A percentile compares a stretch with the other conserved stretches of the same genome.
phyloP scores from a whole-genome alignment of 2,329 filamentous ascomycete species.

The Zopfia rhizophila region DNA sequence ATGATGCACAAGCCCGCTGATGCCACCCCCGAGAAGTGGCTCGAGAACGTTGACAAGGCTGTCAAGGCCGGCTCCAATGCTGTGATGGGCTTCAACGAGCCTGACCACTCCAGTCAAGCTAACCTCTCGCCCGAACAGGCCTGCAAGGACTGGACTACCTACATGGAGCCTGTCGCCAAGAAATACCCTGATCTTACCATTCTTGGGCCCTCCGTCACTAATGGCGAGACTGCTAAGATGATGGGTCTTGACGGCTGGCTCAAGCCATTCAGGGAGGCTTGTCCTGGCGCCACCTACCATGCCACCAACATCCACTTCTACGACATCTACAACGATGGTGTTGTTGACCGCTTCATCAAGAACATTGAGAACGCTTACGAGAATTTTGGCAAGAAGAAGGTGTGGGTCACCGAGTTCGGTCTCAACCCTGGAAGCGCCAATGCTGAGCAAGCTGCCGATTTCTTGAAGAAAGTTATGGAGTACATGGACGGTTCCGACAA shows the following conservation, averaged over 20 bases:
- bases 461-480: conserved; percentile 46
- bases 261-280: conserved; percentile 40
- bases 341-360: conserved; percentile 47
- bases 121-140: conserved; percentile 45
- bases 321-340: conserved; percentile 39
- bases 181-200: conserved; percentile 44
- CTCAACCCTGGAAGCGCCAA: conserved; percentile 42
- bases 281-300: conserved; percentile 47
- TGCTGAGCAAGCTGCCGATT: conserved; percentile 39
- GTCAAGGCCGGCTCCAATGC: conserved; percentile 44
- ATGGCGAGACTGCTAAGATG: conserved; percentile 24
- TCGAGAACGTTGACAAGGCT: conserved; percentile 54
- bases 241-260: conserved; percentile 49
- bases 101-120: conserved; percentile 44
- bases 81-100: conserved; percentile 55
- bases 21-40: conserved; percentile 35
- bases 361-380: conserved; percentile 51
- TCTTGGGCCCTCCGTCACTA: conserved; percentile 47
- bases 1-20: conserved; percentile 52
- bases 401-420: conserved; percentile 54
- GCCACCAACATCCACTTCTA: conserved; percentile 54
- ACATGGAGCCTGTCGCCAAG: conserved; percentile 44
- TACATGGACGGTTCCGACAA: conserved; percentile 44
- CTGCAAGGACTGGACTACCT: conserved; percentile 42
- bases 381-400: conserved; percentile 36